Conservation (phyloP, 345 rosid genomes). For the Punica granatum region DNA sequence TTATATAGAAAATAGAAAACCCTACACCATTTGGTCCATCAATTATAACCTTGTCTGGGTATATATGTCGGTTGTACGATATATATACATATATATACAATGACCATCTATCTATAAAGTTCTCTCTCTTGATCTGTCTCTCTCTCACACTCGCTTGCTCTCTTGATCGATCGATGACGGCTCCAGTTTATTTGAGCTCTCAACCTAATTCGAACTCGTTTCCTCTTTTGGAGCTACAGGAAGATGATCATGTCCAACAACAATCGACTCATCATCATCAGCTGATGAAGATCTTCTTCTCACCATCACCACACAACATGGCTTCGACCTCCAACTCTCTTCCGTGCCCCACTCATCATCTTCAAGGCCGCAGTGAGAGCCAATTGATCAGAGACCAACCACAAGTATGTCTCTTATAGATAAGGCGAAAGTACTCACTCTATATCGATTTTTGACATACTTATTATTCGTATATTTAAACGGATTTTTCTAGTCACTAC, state of each 20-base stretch:
- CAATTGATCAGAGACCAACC: background rate
- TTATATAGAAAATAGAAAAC: background rate
- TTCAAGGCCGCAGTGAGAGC: background rate
- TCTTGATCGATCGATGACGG: slow-evolving; percentile 11
- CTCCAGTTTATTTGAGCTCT: slow-evolving; percentile 26
- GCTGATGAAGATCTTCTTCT: slow-evolving; percentile 5
- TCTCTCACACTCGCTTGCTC: background rate
- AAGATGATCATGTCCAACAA: slow-evolving; percentile 21
- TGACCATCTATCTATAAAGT: background rate
- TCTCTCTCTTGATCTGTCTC: slow-evolving; percentile 10
- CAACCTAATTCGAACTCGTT: slow-evolving; percentile 13
- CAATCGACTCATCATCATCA: slow-evolving; percentile 20
- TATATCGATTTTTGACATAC: background rate
- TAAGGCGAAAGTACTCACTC: background rate
- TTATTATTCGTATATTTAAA: background rate
- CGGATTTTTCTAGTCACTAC: background rate
- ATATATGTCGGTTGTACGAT: background rate
- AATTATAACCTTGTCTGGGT: background rate
- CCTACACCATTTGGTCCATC: background rate
- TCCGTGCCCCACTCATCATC: background rate
- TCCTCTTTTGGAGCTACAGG: slow-evolving; percentile 18
- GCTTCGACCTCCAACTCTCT: background rate
- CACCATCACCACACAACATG: slow-evolving; percentile 1
- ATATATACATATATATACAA: no score
- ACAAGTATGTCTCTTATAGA: background rate